Conservation (phyloP, 345 rosid species). For the Orychophragmus violaceus region DNA sequence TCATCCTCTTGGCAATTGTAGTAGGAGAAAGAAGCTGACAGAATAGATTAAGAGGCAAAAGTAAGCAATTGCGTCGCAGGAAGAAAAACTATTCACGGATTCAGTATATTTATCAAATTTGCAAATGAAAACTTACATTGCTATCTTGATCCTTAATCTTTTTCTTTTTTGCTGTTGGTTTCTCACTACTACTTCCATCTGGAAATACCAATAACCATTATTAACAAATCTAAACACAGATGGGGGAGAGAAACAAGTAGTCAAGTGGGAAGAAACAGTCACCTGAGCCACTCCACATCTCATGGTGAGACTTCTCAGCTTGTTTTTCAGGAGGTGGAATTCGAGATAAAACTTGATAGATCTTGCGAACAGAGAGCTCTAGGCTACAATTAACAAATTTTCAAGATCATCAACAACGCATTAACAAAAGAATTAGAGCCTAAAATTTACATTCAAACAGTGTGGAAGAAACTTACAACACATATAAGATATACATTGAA, state of each 20-base stretch:
- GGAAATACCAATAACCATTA: not conserved
- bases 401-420: not conserved
- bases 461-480: not conserved
- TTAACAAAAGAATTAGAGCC: not conserved
- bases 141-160: slow-evolving; percentile 34
- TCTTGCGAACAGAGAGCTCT: slow-evolving; percentile 42
- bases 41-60: slow-evolving; percentile 10
- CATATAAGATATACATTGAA: not conserved
- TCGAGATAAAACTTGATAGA: slow-evolving; percentile 50
- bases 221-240: not conserved
- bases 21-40: slow-evolving; percentile 56
- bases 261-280: slow-evolving; percentile 21
- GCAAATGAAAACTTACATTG: slow-evolving; percentile 38
- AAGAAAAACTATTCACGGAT: not conserved
- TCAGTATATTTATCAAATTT: slow-evolving; percentile 13
- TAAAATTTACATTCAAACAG: not conserved
- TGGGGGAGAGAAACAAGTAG: not conserved
- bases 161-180: slow-evolving; percentile 29
- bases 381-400: slow-evolving; percentile 36
- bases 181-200: slow-evolving; percentile 17
- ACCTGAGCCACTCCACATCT: slow-evolving; percentile 92
- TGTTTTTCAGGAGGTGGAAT: slow-evolving; percentile 45
- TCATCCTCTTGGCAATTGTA: slow-evolving; percentile 65
- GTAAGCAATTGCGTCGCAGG: not conserved
- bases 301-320: slow-evolving; percentile 38